phyloP scores from a whole-genome alignment of 768 basidiomycete genomes.

The Collybia nuda region DNA sequence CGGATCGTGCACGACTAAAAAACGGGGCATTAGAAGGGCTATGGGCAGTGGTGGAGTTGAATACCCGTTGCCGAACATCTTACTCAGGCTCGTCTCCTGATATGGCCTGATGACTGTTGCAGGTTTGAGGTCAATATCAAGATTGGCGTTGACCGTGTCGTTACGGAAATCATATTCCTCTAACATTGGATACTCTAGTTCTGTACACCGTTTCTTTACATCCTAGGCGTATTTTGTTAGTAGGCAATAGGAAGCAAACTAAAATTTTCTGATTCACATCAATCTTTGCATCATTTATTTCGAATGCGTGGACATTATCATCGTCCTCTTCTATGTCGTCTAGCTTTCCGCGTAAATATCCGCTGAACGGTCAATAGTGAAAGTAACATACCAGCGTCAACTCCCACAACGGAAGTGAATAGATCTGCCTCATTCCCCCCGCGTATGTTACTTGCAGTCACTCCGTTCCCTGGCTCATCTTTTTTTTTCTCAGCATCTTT shows the following conservation, averaged over 20 bases:
- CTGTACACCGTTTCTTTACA: conserved; percentile 95
- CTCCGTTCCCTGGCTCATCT: conserved; percentile 35
- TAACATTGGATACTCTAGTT: conserved; percentile 95
- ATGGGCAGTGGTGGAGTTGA: conserved; percentile 15
- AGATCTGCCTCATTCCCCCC: conserved; percentile 61
- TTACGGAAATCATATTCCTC: conserved; percentile 99
- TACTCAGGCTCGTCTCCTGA: conserved; percentile 96
- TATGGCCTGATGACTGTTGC: conserved; percentile 97
- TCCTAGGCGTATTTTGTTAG: conserved; percentile 50
- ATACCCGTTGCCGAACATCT: conserved; percentile 99
- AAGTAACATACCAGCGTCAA: conserved; percentile 70
- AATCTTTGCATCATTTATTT: conserved; percentile 92
- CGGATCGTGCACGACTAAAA: conserved; percentile 90
- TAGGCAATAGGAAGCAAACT: conserved; percentile 3
- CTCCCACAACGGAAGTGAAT: conserved; percentile 95
- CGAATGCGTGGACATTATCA: conserved; percentile 95
- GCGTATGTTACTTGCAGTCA: conserved; percentile 16
- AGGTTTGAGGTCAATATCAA: conserved; percentile 98
- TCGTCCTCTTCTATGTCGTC: conserved; percentile 98
- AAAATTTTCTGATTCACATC: conserved; percentile 56
- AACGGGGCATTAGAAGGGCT: conserved; percentile 10
- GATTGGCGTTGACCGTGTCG: conserved; percentile 92
- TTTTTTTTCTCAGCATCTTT: conserved; percentile 74
- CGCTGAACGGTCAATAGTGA: not conserved
- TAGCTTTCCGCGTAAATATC: conserved; percentile 24